Conservation (phyloP, 148 eudicot genomes). For the Selenicereus undatus region DNA sequence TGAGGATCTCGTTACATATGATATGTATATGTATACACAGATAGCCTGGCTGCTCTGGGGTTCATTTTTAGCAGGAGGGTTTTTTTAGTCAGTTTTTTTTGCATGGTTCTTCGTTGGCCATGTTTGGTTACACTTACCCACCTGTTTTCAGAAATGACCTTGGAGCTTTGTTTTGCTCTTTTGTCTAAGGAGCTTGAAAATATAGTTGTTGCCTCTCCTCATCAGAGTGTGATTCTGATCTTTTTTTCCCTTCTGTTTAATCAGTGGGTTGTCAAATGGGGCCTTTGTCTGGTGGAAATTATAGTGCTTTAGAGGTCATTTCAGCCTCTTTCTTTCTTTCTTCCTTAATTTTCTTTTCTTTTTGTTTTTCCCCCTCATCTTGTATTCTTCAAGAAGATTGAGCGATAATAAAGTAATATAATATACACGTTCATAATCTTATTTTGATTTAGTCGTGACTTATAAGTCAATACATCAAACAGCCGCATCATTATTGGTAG, state of each 20-base stretch:
- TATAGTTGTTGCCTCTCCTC: background rate
- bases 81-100: slow-evolving; percentile 31
- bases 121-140: slow-evolving; percentile 40
- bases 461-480: no score
- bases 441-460: no score
- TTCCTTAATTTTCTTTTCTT: background rate
- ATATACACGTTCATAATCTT: no score
- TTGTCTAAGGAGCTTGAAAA: background rate
- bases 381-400: slow-evolving; percentile 6
- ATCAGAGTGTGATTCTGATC: background rate
- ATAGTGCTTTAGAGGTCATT: background rate
- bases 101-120: slow-evolving; percentile 38
- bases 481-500: no score
- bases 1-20: background rate
- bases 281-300: background rate
- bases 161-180: slow-evolving; percentile 21
- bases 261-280: background rate
- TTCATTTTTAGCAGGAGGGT: slow-evolving; percentile 49
- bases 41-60: slow-evolving; percentile 40
- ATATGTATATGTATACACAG: slow-evolving; percentile 21
- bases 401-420: background rate
- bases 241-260: background rate
- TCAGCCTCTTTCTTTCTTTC: no score
- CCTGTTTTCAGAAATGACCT: slow-evolving; percentile 43
- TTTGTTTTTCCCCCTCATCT: background rate